Conservation (phyloP, 352 stramenopile genomes). For the Peronospora belbahrii region DNA sequence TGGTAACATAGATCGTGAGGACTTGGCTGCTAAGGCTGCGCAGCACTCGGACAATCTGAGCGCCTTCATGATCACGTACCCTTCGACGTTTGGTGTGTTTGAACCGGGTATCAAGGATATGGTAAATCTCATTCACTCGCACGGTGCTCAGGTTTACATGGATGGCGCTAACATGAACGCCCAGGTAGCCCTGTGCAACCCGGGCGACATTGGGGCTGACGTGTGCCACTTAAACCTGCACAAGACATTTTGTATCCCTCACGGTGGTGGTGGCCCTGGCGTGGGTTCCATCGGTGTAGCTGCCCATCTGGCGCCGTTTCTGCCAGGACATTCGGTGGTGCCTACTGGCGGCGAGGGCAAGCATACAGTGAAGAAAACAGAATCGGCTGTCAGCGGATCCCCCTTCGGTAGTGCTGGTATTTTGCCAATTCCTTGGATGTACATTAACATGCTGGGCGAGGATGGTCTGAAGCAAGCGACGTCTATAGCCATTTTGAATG, state of each 20-base stretch:
- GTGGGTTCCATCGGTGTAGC: slow-evolving; percentile 90
- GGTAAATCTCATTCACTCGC: slow-evolving; percentile 90
- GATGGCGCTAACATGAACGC: slow-evolving; percentile 99
- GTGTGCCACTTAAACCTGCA: slow-evolving; percentile 99
- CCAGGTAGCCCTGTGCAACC: slow-evolving; percentile 96
- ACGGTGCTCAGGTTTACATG: slow-evolving; percentile 99
- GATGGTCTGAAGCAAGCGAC: slow-evolving; percentile 91
- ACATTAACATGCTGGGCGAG: slow-evolving; percentile 99
- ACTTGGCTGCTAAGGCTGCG: slow-evolving; percentile 92
- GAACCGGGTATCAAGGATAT: slow-evolving; percentile 97
- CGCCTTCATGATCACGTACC: slow-evolving; percentile 99
- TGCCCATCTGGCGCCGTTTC: slow-evolving; percentile 91
- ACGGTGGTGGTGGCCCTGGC: slow-evolving; percentile 95
- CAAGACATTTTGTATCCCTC: slow-evolving; percentile 99
- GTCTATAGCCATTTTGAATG: slow-evolving; percentile 96
- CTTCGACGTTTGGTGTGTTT: slow-evolving; percentile 98
- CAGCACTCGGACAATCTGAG: slow-evolving; percentile 95
- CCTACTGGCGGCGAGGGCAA: slow-evolving; percentile 74
- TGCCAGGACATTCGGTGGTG: slow-evolving; percentile 91
- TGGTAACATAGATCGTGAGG: slow-evolving; percentile 94
- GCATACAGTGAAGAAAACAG: slow-evolving; percentile 63
- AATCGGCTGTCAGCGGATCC: slow-evolving; percentile 88
- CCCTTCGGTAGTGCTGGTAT: slow-evolving; percentile 97
- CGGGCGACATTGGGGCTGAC: slow-evolving; percentile 94
- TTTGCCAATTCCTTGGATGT: slow-evolving; percentile 99